Conservation (phyloP, 1,284 basidiomycete genomes). For the Trametes polyzona region DNA sequence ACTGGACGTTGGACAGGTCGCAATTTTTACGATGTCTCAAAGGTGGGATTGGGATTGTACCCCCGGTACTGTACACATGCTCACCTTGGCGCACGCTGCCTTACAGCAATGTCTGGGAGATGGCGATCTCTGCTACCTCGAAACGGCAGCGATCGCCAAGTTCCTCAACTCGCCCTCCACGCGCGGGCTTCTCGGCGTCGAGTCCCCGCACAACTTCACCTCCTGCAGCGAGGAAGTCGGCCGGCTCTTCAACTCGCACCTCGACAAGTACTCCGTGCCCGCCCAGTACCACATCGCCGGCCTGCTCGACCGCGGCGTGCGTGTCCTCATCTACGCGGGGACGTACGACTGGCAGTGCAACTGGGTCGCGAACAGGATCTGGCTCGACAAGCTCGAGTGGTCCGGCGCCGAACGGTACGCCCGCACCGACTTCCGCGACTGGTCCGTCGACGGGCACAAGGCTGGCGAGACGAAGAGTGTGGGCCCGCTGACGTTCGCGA, state of each 20-base stretch:
- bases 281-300: constrained; percentile 70
- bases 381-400: constrained; percentile 80
- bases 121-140: constrained; percentile 58
- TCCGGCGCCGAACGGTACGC: constrained; percentile 57
- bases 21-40: constrained; percentile 76
- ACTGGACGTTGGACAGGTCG: no score
- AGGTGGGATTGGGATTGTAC: constrained; percentile 48
- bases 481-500: constrained; percentile 68
- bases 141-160: constrained; percentile 50
- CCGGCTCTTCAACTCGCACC: constrained; percentile 48
- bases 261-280: constrained; percentile 64
- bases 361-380: constrained; percentile 75
- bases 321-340: constrained; percentile 78
- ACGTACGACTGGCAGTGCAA: constrained; percentile 84
- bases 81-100: background rate
- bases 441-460: constrained; percentile 56
- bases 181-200: constrained; percentile 62
- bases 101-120: constrained; percentile 50
- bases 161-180: constrained; percentile 62
- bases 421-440: constrained; percentile 56
- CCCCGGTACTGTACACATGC: no score
- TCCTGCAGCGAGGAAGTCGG: constrained; percentile 60
- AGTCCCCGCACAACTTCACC: constrained; percentile 56
- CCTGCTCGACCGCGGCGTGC: constrained; percentile 74
- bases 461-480: constrained; percentile 69